These are phyloP conservation scores for Rhodotorula diobovata DNA, from an alignment of 768 basidiomycete genomes.

Conservation along the genomic window DNA sequence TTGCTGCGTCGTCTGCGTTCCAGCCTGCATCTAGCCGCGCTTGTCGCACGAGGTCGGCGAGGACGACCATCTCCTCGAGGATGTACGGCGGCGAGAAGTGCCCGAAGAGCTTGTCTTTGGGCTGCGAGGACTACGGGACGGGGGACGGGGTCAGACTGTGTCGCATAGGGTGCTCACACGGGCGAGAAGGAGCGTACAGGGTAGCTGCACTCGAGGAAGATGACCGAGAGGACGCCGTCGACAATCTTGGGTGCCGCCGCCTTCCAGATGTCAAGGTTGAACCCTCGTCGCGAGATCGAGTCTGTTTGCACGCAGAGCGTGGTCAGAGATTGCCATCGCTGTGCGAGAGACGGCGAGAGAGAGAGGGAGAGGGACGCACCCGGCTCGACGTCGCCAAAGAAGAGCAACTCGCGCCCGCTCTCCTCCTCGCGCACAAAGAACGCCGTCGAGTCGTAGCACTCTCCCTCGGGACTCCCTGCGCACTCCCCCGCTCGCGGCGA, in stretches of 20 bases:
- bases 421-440: slow-evolving; percentile 70
- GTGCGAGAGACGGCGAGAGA: not conserved
- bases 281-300: slow-evolving; percentile 59
- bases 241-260: slow-evolving; percentile 69
- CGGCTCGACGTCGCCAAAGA: slow-evolving; percentile 92
- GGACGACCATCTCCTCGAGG: slow-evolving; percentile 63
- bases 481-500: too few species aligned
- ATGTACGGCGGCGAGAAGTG: slow-evolving; percentile 81
- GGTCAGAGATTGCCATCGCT: not conserved
- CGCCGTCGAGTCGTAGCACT: slow-evolving; percentile 69
- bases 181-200: slow-evolving; percentile 17
- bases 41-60: slow-evolving; percentile 63
- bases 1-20: not conserved
- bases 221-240: slow-evolving; percentile 61
- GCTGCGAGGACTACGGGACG: slow-evolving; percentile 59
- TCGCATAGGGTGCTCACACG: not conserved
- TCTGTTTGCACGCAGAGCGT: slow-evolving; percentile 48
- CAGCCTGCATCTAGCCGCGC: slow-evolving; percentile 19
- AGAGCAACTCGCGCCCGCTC: slow-evolving; percentile 66
- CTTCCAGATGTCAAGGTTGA: slow-evolving; percentile 70
- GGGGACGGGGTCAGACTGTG: not conserved
- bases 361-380: slow-evolving; percentile 17
- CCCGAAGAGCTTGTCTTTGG: slow-evolving; percentile 67
- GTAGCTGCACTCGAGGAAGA: slow-evolving; percentile 89
- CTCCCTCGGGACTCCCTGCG: not conserved